phyloP scores from a whole-genome alignment of 495 filamentous ascomycete genomes.

The Xylaria sp. region DNA sequence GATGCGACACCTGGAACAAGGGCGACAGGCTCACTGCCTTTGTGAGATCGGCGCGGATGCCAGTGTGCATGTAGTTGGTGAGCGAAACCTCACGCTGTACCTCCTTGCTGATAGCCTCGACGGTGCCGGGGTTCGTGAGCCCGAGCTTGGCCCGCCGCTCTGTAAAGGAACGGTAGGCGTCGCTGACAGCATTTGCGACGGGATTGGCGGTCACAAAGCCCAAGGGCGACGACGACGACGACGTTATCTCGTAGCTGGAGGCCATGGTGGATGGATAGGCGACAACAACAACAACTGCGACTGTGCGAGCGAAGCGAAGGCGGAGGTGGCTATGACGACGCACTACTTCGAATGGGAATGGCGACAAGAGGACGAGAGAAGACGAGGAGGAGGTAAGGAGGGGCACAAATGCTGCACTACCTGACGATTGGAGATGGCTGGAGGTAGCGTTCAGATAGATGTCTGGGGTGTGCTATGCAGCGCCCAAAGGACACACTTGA shows the following conservation, averaged over 20 bases:
- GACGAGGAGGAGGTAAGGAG: no score
- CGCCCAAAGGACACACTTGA: neutral
- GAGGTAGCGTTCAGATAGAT: constrained; percentile 18
- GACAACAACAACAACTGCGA: no score
- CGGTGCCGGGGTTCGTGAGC: constrained; percentile 86
- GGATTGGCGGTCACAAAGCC: constrained; percentile 77
- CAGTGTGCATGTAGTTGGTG: constrained; percentile 93
- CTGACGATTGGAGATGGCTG: neutral
- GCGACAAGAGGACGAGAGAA: neutral
- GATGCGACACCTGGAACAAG: constrained; percentile 96
- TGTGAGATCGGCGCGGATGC: constrained; percentile 91
- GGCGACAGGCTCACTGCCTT: constrained; percentile 93
- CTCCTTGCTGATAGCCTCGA: constrained; percentile 91
- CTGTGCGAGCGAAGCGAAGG: constrained; percentile 33
- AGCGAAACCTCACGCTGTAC: constrained; percentile 94
- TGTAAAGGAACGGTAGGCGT: constrained; percentile 83
- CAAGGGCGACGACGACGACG: constrained; percentile 57
- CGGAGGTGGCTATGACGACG: constrained; percentile 22
- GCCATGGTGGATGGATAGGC: constrained; percentile 50
- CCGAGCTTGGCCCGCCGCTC: constrained; percentile 86
- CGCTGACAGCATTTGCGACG: constrained; percentile 68
- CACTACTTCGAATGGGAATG: neutral
- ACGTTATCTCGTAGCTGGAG: constrained; percentile 43
- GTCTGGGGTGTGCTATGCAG: constrained; percentile 5
- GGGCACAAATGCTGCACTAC: neutral